phyloP scores from a whole-genome alignment of 169 alveolate genomes.

The Theileria equi region DNA sequence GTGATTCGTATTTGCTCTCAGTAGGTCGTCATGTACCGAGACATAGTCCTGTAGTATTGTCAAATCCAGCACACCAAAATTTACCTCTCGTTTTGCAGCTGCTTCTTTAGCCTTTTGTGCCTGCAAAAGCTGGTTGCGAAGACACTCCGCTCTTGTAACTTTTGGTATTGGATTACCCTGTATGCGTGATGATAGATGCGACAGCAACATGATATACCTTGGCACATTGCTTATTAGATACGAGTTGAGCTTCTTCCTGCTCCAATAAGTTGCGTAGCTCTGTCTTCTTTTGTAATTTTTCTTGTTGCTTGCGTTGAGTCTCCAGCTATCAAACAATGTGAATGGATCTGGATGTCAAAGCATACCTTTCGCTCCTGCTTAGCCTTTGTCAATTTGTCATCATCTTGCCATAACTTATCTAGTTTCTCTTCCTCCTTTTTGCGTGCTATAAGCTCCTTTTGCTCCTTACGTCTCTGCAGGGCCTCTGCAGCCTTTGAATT shows the following conservation, averaged over 20 bases:
- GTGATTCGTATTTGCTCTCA: constrained; percentile 47
- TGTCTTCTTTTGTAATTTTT: constrained; percentile 47
- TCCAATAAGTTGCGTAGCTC: constrained; percentile 53
- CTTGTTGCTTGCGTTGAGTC: constrained; percentile 56
- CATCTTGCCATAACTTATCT: constrained; percentile 74
- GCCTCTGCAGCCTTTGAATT: constrained; percentile 78
- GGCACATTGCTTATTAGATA: constrained; percentile 30
- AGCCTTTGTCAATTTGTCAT: constrained; percentile 70
- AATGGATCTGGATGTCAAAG: background rate
- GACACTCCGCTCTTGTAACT: constrained; percentile 55
- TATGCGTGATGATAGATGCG: background rate
- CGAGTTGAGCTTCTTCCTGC: constrained; percentile 54
- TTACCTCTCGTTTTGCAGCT: constrained; percentile 33
- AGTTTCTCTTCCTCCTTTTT: constrained; percentile 67
- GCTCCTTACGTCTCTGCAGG: constrained; percentile 64
- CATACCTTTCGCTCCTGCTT: constrained; percentile 72
- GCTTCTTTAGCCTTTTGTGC: constrained; percentile 46
- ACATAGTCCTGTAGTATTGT: constrained; percentile 21
- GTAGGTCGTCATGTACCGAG: constrained; percentile 1
- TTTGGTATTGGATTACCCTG: constrained; percentile 55
- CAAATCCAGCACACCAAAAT: background rate
- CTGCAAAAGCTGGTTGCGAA: constrained; percentile 39
- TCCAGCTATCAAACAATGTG: constrained; percentile 35
- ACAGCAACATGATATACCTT: constrained; percentile 24
- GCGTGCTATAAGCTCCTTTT: constrained; percentile 62